Conservation (phyloP, 305 asterid genomes). For the Fraxinus nigra region DNA sequence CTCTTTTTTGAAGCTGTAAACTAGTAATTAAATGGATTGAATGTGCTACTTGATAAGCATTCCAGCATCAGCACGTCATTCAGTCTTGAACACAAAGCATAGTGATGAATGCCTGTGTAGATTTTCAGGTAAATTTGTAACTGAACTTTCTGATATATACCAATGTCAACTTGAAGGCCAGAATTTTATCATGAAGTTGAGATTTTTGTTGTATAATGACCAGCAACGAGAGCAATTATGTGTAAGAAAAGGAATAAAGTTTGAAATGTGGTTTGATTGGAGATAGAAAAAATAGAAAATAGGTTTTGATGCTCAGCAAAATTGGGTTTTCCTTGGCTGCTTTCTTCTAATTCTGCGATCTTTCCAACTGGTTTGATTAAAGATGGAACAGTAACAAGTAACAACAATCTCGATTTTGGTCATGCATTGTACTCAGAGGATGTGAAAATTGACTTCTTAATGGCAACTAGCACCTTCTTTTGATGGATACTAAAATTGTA, state of each 20-base stretch:
- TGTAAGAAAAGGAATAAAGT: conserved; percentile 20
- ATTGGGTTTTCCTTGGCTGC: neutral
- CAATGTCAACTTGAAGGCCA: conserved; percentile 25
- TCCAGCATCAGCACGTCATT: conserved; percentile 20
- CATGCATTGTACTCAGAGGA: conserved; percentile 15
- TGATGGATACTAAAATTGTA: conserved; percentile 30
- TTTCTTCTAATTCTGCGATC: conserved; percentile 27
- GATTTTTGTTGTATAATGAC: conserved; percentile 27
- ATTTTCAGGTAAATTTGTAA: conserved; percentile 23
- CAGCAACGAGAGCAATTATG: conserved; percentile 24
- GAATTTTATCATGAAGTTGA: conserved; percentile 28
- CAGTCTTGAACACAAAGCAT: conserved; percentile 22
- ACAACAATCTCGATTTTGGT: conserved; percentile 13
- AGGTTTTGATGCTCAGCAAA: conserved; percentile 17
- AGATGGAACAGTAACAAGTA: conserved; percentile 8
- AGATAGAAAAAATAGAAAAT: conserved; percentile 14
- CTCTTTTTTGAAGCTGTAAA: conserved; percentile 87
- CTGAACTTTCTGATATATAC: conserved; percentile 18
- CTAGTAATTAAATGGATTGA: conserved; percentile 28
- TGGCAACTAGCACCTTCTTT: conserved; percentile 2
- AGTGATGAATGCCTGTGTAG: neutral
- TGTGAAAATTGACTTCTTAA: conserved; percentile 2
- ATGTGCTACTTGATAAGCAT: conserved; percentile 18
- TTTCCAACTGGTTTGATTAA: conserved; percentile 24
- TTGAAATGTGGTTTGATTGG: conserved; percentile 22